These are phyloP conservation scores for Suillus alpinus DNA, from an alignment of 768 basidiomycete genomes.

Conservation along the genomic window DNA sequence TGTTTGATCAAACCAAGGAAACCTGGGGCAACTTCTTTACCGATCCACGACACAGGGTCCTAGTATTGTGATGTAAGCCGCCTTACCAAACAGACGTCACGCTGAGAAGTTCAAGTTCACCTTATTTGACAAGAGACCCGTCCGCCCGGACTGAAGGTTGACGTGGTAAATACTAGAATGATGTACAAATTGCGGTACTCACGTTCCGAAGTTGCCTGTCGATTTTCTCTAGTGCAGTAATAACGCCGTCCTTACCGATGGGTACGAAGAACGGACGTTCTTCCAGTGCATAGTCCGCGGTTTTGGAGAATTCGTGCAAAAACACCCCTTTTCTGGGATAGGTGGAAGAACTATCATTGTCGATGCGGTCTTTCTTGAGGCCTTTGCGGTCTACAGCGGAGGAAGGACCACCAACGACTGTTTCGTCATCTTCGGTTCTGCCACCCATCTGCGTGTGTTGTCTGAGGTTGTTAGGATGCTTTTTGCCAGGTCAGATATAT, in stretches of 20 bases:
- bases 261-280: constrained; percentile 70
- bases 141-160: constrained; percentile 50
- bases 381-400: constrained; percentile 25
- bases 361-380: constrained; percentile 16
- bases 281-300: constrained; percentile 48
- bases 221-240: constrained; percentile 67
- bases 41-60: constrained; percentile 66
- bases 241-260: constrained; percentile 65
- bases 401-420: constrained; percentile 41
- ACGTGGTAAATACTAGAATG: not conserved
- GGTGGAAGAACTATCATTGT: constrained; percentile 10
- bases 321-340: constrained; percentile 14
- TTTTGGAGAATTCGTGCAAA: constrained; percentile 41
- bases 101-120: constrained; percentile 24
- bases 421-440: constrained; percentile 42
- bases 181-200: constrained; percentile 31
- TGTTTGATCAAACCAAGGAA: constrained; percentile 74
- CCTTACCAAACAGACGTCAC: not conserved
- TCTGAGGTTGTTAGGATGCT: not conserved
- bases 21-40: constrained; percentile 70
- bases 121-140: constrained; percentile 63
- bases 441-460: constrained; percentile 20
- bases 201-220: constrained; percentile 54
- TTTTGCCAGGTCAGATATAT: not conserved
- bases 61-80: constrained; percentile 15